A percentile compares a stretch with the other conserved stretches of the same genome.
phyloP scores from a whole-genome alignment of 192 early-diverging fungal species.

The Umbelopsis sp. region DNA sequence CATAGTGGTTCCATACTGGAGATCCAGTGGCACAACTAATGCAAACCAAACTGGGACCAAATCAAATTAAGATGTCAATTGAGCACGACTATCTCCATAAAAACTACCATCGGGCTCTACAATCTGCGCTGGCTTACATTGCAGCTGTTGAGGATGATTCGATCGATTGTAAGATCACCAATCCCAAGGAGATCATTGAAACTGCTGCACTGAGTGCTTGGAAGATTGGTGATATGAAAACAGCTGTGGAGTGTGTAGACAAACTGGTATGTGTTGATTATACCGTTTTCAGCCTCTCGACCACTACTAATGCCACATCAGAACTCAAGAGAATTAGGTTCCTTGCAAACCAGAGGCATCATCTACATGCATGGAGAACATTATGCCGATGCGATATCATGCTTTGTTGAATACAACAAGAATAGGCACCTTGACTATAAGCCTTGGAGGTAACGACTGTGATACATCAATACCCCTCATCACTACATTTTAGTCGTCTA shows the following conservation, averaged over 20 bases:
- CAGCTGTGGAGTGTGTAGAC: slow-evolving; percentile 13
- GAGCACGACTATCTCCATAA: slow-evolving; percentile 36
- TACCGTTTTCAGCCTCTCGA: not conserved
- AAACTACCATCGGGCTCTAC: slow-evolving; percentile 26
- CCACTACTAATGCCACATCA: not conserved
- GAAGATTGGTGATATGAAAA: slow-evolving; percentile 21
- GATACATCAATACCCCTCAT: not conserved
- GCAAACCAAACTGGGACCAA: slow-evolving; percentile 28
- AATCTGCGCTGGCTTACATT: slow-evolving; percentile 20
- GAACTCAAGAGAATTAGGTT: slow-evolving; percentile 24
- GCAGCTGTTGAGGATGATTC: slow-evolving; percentile 1
- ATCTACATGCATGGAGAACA: slow-evolving; percentile 26
- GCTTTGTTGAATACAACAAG: slow-evolving; percentile 19
- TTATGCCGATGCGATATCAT: slow-evolving; percentile 16
- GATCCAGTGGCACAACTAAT: slow-evolving; percentile 18
- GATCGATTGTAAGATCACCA: slow-evolving; percentile 40
- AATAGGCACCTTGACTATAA: slow-evolving; percentile 27
- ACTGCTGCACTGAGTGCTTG: slow-evolving; percentile 43
- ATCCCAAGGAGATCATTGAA: slow-evolving; percentile 47
- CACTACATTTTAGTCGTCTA: not conserved
- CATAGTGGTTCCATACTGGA: slow-evolving; percentile 31
- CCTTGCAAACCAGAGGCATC: slow-evolving; percentile 16
- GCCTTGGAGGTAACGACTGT: slow-evolving; percentile 15
- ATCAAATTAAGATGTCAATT: slow-evolving; percentile 23
- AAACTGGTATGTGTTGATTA: slow-evolving; percentile 21